These are phyloP conservation scores for Paramecium pentaurelia DNA, from an alignment of 73 alveolate genomes.

Conservation along the genomic window DNA sequence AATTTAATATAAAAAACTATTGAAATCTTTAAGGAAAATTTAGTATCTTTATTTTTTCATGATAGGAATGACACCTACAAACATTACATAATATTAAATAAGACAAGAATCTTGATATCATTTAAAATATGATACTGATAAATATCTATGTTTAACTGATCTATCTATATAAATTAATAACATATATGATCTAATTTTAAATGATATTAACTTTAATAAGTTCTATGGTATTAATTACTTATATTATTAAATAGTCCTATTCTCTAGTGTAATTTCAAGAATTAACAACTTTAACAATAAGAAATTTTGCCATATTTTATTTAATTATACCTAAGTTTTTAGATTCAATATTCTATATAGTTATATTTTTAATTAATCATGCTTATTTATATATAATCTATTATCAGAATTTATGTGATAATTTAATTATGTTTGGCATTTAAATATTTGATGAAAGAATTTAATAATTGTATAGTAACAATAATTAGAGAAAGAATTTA, in stretches of 20 bases:
- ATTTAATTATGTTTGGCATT: neutral
- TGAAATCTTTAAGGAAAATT: neutral
- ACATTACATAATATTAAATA: too few relatives aligned
- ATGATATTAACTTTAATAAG: neutral
- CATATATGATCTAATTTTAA: neutral
- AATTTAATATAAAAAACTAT: too few relatives aligned
- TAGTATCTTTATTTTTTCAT: neutral
- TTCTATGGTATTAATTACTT: neutral
- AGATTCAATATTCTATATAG: neutral
- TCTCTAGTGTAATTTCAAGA: neutral
- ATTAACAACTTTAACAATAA: too few relatives aligned
- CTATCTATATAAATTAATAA: neutral
- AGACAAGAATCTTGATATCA: neutral
- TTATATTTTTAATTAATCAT: too few relatives aligned
- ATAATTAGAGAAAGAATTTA: neutral
- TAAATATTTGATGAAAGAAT: neutral
- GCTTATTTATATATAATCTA: too few relatives aligned
- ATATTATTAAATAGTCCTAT: too few relatives aligned
- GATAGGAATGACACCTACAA: neutral
- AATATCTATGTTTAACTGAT: neutral
- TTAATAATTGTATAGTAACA: neutral
- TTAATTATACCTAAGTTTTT: too few relatives aligned
- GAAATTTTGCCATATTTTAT: neutral
- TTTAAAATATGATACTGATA: neutral
- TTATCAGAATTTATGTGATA: neutral